Evolutionary conservation across 345 rosid genomes (phyloP).

Genomic region (Jatropha curcas): DNA sequence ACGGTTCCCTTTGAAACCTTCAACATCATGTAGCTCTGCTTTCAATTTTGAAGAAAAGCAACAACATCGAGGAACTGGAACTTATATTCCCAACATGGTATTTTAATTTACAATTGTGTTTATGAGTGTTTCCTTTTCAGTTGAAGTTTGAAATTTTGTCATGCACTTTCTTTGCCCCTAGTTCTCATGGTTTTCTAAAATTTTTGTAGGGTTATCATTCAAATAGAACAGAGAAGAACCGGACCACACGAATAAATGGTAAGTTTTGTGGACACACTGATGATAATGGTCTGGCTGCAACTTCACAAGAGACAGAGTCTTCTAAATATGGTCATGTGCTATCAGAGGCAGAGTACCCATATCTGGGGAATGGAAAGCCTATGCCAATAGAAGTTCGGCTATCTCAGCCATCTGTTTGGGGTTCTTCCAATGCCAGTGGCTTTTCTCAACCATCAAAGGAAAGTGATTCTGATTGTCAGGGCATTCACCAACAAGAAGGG

Average conservation of each 20-base stretch:
- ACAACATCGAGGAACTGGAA: constrained; percentile 29
- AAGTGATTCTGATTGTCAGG: constrained; percentile 13
- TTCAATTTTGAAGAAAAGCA: constrained; percentile 17
- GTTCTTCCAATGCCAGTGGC: constrained; percentile 19
- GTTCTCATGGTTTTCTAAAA: neutral
- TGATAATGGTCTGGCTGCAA: constrained; percentile 17
- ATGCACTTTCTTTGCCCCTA: neutral
- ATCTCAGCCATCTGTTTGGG: constrained; percentile 22
- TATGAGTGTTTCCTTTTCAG: neutral
- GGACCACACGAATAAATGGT: neutral
- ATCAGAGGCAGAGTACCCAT: constrained; percentile 34
- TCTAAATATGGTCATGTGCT: constrained; percentile 12
- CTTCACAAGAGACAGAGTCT: constrained; percentile 1
- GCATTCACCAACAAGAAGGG: neutral
- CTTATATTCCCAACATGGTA: constrained; percentile 38
- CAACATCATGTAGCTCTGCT: neutral
- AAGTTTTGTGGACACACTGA: constrained; percentile 8
- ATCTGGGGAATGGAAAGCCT: constrained; percentile 27
- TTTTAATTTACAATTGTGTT: neutral
- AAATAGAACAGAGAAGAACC: constrained; percentile 17
- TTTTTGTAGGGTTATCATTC: constrained; percentile 24
- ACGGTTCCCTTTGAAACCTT: constrained; percentile 4
- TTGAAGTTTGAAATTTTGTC: neutral
- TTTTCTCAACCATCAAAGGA: neutral
- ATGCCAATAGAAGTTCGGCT: neutral